Base-by-base conservation (phyloP, 768 basidiomycete genomes). In the Butyriboletus loyo region DNA sequence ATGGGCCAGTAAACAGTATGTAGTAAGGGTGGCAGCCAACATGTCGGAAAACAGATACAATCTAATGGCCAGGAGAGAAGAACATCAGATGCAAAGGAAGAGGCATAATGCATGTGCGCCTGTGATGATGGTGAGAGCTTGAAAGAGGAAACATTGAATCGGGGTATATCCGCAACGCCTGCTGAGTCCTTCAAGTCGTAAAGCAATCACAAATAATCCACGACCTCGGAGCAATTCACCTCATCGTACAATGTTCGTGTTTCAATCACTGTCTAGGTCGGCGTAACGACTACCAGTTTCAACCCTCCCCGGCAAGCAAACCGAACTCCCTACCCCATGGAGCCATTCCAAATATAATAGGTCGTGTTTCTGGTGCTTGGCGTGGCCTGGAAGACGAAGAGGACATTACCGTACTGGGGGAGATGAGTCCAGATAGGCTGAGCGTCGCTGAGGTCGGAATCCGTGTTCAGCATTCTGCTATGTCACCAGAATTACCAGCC, bases 291-390 rank as follows among this genome's bases (percentile, higher is more conserved):
- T 6, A 4, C 13, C 27, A 43, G 13, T 13, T 13, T 28, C 25
- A 43, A 28, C 27, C n/a, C 42, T n/a, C n/a, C n/a, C n/a, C n/a
- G n/a, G n/a, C n/a, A 4, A 25, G 14, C 39, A 49, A 32, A 42
- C 49, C 11, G 30, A 43, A 15, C 17, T 5, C 28, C 38, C 41
- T 37, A 50, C 32, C 24, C 31, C 41, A 35, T 51, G n/a, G n/a
- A n/a, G n/a, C n/a, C n/a, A n/a, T n/a, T 51, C 49, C 53, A 54
- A 39, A 52, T 41, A 28, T 54, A 54, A 46, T 35, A 15, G 28
- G 30, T 11, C 5, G 9, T 19, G 5, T 19, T 19, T 30, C 49
- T 36, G 22, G 21, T 24, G 13, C 9, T 52, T 22, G 50, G 35
- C 3, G 5, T 24, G 28, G 34, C 44, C n/a, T 25, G 28, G 53